These are phyloP conservation scores for Scopulariopsis brevicaulis DNA, from an alignment of 2,329 filamentous ascomycete species.

Conservation along the genomic window DNA sequence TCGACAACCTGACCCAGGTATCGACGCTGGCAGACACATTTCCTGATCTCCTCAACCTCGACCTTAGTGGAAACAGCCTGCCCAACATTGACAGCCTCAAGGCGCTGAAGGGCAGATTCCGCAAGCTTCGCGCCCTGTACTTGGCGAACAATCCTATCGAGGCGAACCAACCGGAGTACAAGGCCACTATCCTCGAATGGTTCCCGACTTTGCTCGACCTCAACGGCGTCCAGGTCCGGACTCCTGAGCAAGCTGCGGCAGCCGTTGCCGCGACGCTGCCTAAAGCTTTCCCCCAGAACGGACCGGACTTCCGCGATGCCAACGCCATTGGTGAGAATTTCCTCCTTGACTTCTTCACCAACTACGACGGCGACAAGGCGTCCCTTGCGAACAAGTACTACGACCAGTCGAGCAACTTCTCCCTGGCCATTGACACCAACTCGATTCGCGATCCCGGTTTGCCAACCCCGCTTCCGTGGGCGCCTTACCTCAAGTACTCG, in stretches of 20 bases:
- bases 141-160: slow-evolving; percentile 68
- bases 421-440: slow-evolving; percentile 57
- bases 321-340: slow-evolving; percentile 66
- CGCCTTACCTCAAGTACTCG: slow-evolving; percentile 64
- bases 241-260: slow-evolving; percentile 55
- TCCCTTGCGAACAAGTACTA: slow-evolving; percentile 58
- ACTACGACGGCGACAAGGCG: slow-evolving; percentile 60
- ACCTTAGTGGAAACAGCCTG: slow-evolving; percentile 77
- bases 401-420: slow-evolving; percentile 65
- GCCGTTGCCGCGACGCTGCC: slow-evolving; percentile 35
- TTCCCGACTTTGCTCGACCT: slow-evolving; percentile 72
- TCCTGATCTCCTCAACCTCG: slow-evolving; percentile 77
- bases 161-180: slow-evolving; percentile 44
- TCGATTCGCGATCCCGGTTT: slow-evolving; percentile 30
- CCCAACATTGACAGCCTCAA: slow-evolving; percentile 54
- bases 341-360: slow-evolving; percentile 58
- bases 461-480: slow-evolving; percentile 48
- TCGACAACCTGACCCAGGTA: slow-evolving; percentile 61
- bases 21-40: slow-evolving; percentile 68
- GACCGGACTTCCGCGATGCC: slow-evolving; percentile 64
- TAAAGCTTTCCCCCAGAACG: slow-evolving; percentile 48
- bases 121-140: slow-evolving; percentile 68
- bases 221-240: slow-evolving; percentile 64
- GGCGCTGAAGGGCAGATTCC: slow-evolving; percentile 71
- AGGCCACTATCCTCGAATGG: slow-evolving; percentile 63